phyloP scores from a whole-genome alignment of 768 basidiomycete genomes.

The Xanthoconium stramineum region DNA sequence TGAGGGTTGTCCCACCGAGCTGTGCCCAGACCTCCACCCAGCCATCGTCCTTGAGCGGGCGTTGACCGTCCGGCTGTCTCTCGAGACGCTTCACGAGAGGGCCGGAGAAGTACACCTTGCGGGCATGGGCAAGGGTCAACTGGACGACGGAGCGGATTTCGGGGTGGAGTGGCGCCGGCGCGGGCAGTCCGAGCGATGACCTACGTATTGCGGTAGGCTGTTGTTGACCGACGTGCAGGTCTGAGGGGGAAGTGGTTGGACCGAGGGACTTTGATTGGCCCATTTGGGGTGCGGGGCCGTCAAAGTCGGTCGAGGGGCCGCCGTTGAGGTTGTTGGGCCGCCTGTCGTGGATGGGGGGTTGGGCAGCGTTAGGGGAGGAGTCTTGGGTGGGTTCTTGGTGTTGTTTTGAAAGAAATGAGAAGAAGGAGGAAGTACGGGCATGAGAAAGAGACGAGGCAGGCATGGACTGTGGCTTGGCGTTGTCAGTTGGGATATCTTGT shows the following conservation, averaged over 20 bases:
- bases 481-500: slow-evolving; percentile 15
- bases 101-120: slow-evolving; percentile 86
- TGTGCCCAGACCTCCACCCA: slow-evolving; percentile 91
- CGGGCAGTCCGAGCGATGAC: slow-evolving; percentile 15
- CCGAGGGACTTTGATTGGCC: slow-evolving; percentile 33
- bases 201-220: slow-evolving; percentile 16
- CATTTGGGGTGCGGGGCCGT: slow-evolving; percentile 28
- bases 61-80: slow-evolving; percentile 72
- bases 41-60: slow-evolving; percentile 66
- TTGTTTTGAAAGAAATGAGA: slow-evolving; percentile 52
- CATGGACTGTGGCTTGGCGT: slow-evolving; percentile 28
- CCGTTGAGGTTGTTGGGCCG: slow-evolving; percentile 15
- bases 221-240: slow-evolving; percentile 25
- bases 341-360: slow-evolving; percentile 15
- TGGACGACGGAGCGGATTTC: slow-evolving; percentile 80
- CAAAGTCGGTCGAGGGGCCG: slow-evolving; percentile 17
- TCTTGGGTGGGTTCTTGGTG: slow-evolving; percentile 18
- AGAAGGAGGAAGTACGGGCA: slow-evolving; percentile 61
- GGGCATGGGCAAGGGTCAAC: slow-evolving; percentile 70
- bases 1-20: slow-evolving; percentile 83
- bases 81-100: slow-evolving; percentile 76
- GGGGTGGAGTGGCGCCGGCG: slow-evolving; percentile 59
- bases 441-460: slow-evolving; percentile 34
- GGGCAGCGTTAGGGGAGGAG: slow-evolving; percentile 14
- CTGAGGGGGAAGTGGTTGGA: slow-evolving; percentile 21